These are phyloP conservation scores for Epichloe aotearoae DNA, from an alignment of 2,329 filamentous ascomycete species.

Conservation along the genomic window DNA sequence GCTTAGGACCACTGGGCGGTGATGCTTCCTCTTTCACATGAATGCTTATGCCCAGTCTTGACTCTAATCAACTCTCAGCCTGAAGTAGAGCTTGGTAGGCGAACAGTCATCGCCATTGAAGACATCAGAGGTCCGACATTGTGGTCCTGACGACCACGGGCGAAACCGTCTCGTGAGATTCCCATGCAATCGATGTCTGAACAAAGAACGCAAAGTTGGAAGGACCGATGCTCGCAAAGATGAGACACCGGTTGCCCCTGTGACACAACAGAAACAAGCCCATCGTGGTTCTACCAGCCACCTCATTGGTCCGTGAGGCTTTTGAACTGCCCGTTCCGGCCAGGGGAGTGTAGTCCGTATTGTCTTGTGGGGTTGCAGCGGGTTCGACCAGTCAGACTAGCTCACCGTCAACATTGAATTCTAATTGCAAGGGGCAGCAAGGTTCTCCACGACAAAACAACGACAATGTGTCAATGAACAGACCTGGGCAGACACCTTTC, in stretches of 20 bases:
- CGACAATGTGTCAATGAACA: no score
- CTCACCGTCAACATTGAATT: no score
- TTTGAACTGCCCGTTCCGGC: not conserved
- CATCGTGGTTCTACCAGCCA: not conserved
- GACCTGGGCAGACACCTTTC: no score
- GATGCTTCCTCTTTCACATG: no score
- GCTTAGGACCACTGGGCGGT: no score
- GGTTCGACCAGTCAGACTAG: no score
- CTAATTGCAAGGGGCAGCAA: no score
- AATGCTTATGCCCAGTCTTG: no score
- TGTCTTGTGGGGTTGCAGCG: not conserved
- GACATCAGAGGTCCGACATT: not conserved
- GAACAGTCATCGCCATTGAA: not conserved
- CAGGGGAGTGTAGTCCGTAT: not conserved
- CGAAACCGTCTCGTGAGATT: not conserved
- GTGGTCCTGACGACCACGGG: not conserved
- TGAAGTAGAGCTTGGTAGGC: not conserved
- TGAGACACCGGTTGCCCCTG: slow-evolving; percentile 1
- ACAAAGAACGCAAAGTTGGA: not conserved
- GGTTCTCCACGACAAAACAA: no score
- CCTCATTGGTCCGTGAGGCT: not conserved
- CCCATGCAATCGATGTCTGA: slow-evolving; percentile 1
- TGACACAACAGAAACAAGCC: slow-evolving; percentile 2
- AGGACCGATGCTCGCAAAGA: not conserved
- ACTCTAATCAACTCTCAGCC: not conserved